A percentile compares a stretch with the other conserved stretches of the same genome.
Evolutionary conservation across 371 early-diverging fungal genomes (phyloP).

Genomic region (Fennellomyces sp.): DNA sequence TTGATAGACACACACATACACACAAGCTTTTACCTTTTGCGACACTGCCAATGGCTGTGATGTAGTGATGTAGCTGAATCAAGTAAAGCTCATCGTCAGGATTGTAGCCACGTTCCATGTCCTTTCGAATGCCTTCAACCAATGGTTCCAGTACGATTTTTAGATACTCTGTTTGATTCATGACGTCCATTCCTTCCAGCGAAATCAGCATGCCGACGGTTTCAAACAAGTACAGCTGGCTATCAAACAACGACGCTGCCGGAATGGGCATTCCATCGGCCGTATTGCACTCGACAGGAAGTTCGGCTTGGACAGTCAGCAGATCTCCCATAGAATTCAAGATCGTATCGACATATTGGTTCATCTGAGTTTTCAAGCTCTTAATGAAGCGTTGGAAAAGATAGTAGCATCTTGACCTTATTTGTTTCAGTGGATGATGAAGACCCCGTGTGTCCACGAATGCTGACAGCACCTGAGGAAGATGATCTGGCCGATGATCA

Average conservation of each 20-base stretch:
- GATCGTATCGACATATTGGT: slow-evolving; percentile 68
- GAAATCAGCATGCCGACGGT: slow-evolving; percentile 90
- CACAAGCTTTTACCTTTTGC: slow-evolving; percentile 64
- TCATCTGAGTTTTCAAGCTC: slow-evolving; percentile 65
- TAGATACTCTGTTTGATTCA: slow-evolving; percentile 78
- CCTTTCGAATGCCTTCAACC: slow-evolving; percentile 69
- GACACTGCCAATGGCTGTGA: slow-evolving; percentile 88
- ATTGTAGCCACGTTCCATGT: slow-evolving; percentile 54
- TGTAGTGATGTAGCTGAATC: slow-evolving; percentile 80
- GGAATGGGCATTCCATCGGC: slow-evolving; percentile 56
- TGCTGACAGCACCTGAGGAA: slow-evolving; percentile 72
- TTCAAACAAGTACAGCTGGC: slow-evolving; percentile 91
- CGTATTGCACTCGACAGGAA: slow-evolving; percentile 49
- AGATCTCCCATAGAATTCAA: slow-evolving; percentile 73
- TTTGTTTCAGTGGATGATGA: slow-evolving; percentile 69
- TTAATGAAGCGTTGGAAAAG: slow-evolving; percentile 87
- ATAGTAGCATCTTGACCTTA: slow-evolving; percentile 88
- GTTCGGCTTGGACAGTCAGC: slow-evolving; percentile 71
- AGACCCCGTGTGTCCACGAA: slow-evolving; percentile 85
- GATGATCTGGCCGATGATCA: slow-evolving; percentile 65
- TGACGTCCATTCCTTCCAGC: slow-evolving; percentile 63
- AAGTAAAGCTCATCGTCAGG: slow-evolving; percentile 71
- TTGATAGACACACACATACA: not conserved
- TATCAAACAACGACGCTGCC: slow-evolving; percentile 69
- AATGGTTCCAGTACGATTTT: slow-evolving; percentile 81